These are phyloP conservation scores for Trichoderma gracile DNA, from an alignment of 2,329 filamentous ascomycete species.

Conservation along the genomic window DNA sequence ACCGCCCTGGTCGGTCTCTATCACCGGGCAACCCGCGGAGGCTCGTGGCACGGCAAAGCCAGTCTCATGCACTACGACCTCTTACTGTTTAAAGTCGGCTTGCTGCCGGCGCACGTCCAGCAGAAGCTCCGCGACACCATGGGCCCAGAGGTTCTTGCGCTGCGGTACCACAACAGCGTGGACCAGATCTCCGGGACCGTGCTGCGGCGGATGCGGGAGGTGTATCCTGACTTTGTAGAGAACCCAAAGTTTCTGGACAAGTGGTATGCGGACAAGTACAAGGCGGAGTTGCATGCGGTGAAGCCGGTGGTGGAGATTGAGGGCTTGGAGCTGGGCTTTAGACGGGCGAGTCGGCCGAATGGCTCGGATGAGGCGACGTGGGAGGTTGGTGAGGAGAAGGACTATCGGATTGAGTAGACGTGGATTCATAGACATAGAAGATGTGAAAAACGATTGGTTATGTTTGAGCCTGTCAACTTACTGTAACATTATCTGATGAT, in stretches of 20 bases:
- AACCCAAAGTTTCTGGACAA: conserved; percentile 49
- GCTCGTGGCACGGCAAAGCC: conserved; percentile 65
- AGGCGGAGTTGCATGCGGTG: conserved; percentile 43
- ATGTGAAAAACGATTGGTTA: too few relatives aligned
- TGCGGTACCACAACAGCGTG: conserved; percentile 63
- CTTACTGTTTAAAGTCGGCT: conserved; percentile 61
- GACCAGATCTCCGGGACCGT: conserved; percentile 64
- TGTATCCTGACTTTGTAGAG: conserved; percentile 57
- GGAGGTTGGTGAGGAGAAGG: conserved; percentile 51
- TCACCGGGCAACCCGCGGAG: conserved; percentile 61
- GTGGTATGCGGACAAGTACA: conserved; percentile 49
- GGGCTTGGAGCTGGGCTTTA: conserved; percentile 48
- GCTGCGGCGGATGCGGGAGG: conserved; percentile 54
- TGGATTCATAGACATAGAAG: neutral
- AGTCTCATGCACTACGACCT: conserved; percentile 70
- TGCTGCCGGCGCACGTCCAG: conserved; percentile 57
- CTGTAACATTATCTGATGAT: too few relatives aligned
- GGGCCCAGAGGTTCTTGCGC: conserved; percentile 54
- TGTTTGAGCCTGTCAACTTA: too few relatives aligned
- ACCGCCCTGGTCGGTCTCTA: conserved; percentile 65
- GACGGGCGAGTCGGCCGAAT: conserved; percentile 48
- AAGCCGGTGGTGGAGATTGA: conserved; percentile 49
- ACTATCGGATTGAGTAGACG: conserved; percentile 29
- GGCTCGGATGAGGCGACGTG: conserved; percentile 61
- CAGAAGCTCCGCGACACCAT: conserved; percentile 50